Percentiles rank a stretch among this genome's conserved stretches.
phyloP scores from a whole-genome alignment of 768 basidiomycete genomes.

The Amanita thiersii region DNA sequence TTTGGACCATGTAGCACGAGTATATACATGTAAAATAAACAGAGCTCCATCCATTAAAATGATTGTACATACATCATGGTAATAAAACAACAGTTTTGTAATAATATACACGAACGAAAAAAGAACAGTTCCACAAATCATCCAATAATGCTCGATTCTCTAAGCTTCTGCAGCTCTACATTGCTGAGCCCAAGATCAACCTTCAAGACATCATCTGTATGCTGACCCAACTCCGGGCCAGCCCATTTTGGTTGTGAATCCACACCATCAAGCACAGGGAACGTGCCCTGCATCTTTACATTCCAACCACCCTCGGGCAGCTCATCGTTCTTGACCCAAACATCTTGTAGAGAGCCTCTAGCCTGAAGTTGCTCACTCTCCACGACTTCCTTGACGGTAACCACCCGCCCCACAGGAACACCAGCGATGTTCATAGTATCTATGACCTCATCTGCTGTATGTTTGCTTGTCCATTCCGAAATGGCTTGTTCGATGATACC shows the following conservation, averaged over 20 bases:
- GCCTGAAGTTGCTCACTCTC: constrained; percentile 47
- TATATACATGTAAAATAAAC: too few species aligned
- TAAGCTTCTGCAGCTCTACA: constrained; percentile 28
- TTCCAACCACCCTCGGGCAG: constrained; percentile 38
- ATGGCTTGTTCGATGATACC: constrained; percentile 59
- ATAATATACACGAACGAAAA: background rate
- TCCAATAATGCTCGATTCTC: constrained; percentile 34
- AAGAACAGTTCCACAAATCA: constrained; percentile 11
- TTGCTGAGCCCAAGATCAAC: constrained; percentile 31
- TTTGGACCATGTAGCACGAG: too few species aligned
- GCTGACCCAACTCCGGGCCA: constrained; percentile 57
- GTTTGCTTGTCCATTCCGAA: constrained; percentile 44
- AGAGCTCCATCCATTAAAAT: too few species aligned
- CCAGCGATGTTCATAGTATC: constrained; percentile 39
- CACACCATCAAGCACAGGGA: constrained; percentile 54
- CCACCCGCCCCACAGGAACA: constrained; percentile 59
- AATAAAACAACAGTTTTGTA: too few species aligned
- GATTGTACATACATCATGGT: too few species aligned
- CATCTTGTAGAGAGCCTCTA: constrained; percentile 51
- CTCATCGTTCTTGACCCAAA: constrained; percentile 35
- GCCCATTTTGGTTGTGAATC: constrained; percentile 57
- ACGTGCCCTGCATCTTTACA: constrained; percentile 61
- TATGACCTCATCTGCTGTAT: constrained; percentile 46
- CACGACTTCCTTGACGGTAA: constrained; percentile 54
- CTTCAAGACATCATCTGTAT: constrained; percentile 42